These are phyloP conservation scores for Golubevia pallescens DNA, from an alignment of 1,284 basidiomycete genomes.

Conservation along the genomic window DNA sequence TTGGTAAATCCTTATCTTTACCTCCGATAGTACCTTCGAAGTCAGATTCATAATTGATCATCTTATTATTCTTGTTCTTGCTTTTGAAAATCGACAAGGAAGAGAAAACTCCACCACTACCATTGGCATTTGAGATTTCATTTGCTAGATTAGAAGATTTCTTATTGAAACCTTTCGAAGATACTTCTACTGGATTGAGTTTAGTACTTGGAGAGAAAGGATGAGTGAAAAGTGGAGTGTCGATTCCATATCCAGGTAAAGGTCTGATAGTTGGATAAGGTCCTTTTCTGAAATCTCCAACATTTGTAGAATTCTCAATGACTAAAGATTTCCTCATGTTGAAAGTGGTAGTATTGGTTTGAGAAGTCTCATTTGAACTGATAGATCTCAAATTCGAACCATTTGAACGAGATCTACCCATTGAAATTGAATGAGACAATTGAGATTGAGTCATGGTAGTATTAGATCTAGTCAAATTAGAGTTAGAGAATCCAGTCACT, in stretches of 20 bases:
- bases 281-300: conserved; percentile 12
- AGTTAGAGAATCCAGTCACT: background rate
- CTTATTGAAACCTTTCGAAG: background rate
- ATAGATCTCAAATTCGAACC: too few species aligned
- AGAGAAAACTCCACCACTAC: background rate
- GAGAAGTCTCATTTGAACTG: too few species aligned
- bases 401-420: too few species aligned
- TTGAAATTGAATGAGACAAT: too few species aligned
- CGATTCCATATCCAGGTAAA: conserved; percentile 4
- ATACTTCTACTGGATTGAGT: too few species aligned
- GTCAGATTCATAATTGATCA: conserved; percentile 21
- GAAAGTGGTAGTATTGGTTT: too few species aligned
- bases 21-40: conserved; percentile 47
- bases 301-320: too few species aligned
- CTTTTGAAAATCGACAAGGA: background rate
- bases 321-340: too few species aligned
- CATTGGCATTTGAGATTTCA: too few species aligned
- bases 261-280: conserved; percentile 8
- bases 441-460: too few species aligned
- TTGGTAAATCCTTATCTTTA: conserved; percentile 37
- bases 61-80: background rate
- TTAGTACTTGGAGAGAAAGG: too few species aligned
- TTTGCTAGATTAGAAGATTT: background rate
- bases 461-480: too few species aligned
- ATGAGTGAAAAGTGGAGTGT: conserved; percentile 11